Percentiles rank a stretch among this genome's conserved stretches.
Evolutionary conservation across 1,284 basidiomycete species (phyloP).

Genomic region (Microbotryum lychnidis-dioicae): DNA sequence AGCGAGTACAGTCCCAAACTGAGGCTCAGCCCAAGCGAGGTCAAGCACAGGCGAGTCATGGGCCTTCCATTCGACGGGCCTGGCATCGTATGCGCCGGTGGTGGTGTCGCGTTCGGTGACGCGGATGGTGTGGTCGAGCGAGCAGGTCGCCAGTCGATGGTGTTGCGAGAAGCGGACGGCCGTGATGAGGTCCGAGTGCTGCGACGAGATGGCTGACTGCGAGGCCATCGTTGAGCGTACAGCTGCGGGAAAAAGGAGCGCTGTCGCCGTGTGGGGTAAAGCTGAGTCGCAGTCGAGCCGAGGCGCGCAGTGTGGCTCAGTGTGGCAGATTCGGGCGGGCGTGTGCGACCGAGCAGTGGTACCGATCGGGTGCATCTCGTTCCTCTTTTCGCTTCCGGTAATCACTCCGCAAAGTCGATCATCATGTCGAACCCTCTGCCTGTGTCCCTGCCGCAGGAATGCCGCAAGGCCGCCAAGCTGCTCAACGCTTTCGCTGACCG

Average conservation of each 20-base stretch:
- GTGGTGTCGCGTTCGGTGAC: slow-evolving; percentile 13
- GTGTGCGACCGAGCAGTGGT: not conserved
- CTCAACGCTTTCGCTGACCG: slow-evolving; percentile 19
- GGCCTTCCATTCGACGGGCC: slow-evolving; percentile 50
- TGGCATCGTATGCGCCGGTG: slow-evolving; percentile 15
- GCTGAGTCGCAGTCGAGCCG: too few relatives aligned
- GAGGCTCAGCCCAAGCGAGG: slow-evolving; percentile 80
- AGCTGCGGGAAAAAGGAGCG: too few relatives aligned
- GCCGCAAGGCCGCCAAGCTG: slow-evolving; percentile 49
- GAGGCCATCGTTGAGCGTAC: too few relatives aligned
- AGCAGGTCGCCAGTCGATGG: slow-evolving; percentile 62
- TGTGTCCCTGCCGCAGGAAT: slow-evolving; percentile 47
- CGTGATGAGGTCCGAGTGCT: slow-evolving; percentile 68
- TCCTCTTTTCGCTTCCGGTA: not conserved
- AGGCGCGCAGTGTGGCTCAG: too few relatives aligned
- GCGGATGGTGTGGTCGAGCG: slow-evolving; percentile 63
- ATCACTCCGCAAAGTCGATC: not conserved
- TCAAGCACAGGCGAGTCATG: slow-evolving; percentile 77
- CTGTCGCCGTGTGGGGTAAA: too few relatives aligned
- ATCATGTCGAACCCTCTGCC: slow-evolving; percentile 36
- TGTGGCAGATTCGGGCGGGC: not conserved
- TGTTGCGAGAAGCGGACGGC: slow-evolving; percentile 84
- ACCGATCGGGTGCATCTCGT: not conserved
- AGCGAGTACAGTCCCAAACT: slow-evolving; percentile 75
- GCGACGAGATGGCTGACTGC: slow-evolving; percentile 52